Base-by-base conservation (phyloP, 2,329 filamentous ascomycete species). In the Aspergillus novoparasiticus region DNA sequence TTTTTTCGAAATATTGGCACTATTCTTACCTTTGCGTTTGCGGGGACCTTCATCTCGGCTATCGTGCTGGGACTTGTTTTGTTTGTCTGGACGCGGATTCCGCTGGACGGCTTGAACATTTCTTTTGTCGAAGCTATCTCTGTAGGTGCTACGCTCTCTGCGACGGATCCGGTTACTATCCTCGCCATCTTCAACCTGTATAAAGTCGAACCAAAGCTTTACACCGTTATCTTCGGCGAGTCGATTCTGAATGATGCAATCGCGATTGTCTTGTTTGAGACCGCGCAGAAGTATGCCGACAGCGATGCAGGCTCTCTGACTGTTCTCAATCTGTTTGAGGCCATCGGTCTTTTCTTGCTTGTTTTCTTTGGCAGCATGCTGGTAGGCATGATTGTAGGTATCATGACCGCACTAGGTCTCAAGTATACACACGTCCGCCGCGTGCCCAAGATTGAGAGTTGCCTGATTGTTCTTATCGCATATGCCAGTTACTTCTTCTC, bases 101-200 rank as follows among this genome's bases (percentile, higher is more conserved):
- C 93, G 2, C 85, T 97, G 50, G 92, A 95, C 80, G 91, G 92
- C 2, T 82, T 98, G 67, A 87, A 90, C 63, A 92, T 99, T 81
- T 90, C 87, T 61, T 97, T 97, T 76, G 92, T 97, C 68, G 95
- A 99, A 75, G 95, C 95, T 68, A 95, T 99, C 76, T 96, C 94
- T 1, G 93, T 99, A 50, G 95, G 95, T 72, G 95, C 95, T 51
- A 99, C 95, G 0, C 86, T 99, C 36, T 98, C 95, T 2, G 95
- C 95, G 64, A 99, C 95, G 1, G 95, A 99, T 75, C 95, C 95
- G 0, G 94, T 99, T 63, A 99, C 95, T 0, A 98, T 99, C 71
- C 84, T 99, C 59, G 95, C 95, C 76, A 99, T 99, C 71, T 99
- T 99, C 86, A 98, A 97, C 78, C 91, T 95, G 1, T 99, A 98